Conservation (phyloP, 2,329 filamentous ascomycete genomes). For the Verticillium nonalfalfae region DNA sequence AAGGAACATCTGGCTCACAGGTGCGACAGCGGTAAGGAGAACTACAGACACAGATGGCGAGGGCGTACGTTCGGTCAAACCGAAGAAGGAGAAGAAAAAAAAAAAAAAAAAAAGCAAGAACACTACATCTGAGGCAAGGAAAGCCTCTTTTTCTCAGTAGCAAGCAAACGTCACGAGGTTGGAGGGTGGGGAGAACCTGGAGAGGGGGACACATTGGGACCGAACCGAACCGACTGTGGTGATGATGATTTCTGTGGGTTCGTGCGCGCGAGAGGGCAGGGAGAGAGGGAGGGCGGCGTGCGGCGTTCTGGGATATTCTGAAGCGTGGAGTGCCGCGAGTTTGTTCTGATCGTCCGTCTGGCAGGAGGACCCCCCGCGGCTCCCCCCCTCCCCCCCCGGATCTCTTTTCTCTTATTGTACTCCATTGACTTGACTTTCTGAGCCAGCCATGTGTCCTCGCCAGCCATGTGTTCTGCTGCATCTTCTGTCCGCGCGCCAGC, state of each 20-base stretch:
- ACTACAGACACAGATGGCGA: too few species aligned
- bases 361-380: too few species aligned
- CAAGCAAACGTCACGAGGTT: background rate
- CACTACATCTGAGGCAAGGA: background rate
- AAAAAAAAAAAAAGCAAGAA: background rate
- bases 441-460: too few species aligned
- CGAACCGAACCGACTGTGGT: too few species aligned
- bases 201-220: background rate
- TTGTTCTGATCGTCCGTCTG: background rate
- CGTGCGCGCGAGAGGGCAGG: background rate
- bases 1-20: background rate
- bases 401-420: background rate
- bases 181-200: background rate
- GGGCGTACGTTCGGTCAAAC: background rate
- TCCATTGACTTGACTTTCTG: too few species aligned
- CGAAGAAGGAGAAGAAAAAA: background rate
- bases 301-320: background rate
- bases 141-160: background rate
- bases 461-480: too few species aligned
- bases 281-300: background rate
- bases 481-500: too few species aligned
- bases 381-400: background rate
- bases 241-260: too few species aligned
- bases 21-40: background rate
- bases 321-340: background rate